Conservation (phyloP, 176 grass and related monocot species). For the Triticum turgidum region DNA sequence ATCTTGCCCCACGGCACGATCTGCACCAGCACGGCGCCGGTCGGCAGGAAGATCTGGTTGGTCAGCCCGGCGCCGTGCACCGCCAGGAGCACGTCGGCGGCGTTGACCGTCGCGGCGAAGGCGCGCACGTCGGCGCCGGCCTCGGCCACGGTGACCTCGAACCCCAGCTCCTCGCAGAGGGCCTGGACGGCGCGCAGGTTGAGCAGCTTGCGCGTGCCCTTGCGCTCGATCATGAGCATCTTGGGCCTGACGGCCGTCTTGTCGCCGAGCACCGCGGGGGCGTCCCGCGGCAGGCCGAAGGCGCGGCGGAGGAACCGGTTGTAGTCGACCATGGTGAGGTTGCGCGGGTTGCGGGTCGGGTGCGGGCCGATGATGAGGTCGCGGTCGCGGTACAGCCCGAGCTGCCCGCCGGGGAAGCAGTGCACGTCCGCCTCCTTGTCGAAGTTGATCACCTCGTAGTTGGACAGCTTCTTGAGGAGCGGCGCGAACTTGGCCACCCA, state of each 20-base stretch:
- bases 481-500: conserved; percentile 63
- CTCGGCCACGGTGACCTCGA: conserved; percentile 36
- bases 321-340: conserved; percentile 57
- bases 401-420: conserved; percentile 47
- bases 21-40: conserved; percentile 67
- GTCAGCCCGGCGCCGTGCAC: conserved; percentile 83
- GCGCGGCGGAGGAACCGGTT: conserved; percentile 51
- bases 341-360: conserved; percentile 48
- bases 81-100: conserved; percentile 69
- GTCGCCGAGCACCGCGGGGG: conserved; percentile 36
- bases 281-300: conserved; percentile 19
- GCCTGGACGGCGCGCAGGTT: conserved; percentile 30
- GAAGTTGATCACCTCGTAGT: conserved; percentile 71
- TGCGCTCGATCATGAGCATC: conserved; percentile 53
- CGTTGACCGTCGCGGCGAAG: conserved; percentile 62
- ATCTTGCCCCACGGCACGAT: conserved; percentile 27
- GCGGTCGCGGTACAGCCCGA: conserved; percentile 50
- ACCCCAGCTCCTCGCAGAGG: conserved; percentile 34
- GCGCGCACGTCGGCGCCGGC: conserved; percentile 32
- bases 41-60: conserved; percentile 81
- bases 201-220: conserved; percentile 52
- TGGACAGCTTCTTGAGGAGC: conserved; percentile 62
- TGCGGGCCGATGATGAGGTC: conserved; percentile 55
- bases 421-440: conserved; percentile 61
- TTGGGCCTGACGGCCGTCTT: neutral